Evolutionary conservation across 192 early-diverging fungal species (phyloP).

Genomic region (Mortierella hygrophila): DNA sequence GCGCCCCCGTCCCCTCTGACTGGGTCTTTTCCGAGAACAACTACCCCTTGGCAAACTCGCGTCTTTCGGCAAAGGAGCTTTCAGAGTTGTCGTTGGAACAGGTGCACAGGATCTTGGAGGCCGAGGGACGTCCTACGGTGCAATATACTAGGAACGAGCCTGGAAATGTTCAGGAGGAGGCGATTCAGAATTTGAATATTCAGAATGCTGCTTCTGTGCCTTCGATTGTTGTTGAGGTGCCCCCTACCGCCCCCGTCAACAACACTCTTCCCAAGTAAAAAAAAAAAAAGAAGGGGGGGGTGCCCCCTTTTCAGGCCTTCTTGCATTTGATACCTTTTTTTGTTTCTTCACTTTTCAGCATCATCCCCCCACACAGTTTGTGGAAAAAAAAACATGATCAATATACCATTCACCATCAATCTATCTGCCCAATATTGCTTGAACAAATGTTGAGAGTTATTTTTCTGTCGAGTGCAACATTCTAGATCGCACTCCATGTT

Average conservation of each 20-base stretch:
- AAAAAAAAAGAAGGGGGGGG: too few relatives aligned
- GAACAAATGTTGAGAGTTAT: too few relatives aligned
- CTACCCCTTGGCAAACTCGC: conserved; percentile 41
- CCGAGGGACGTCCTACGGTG: conserved; percentile 1
- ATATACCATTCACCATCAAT: too few relatives aligned
- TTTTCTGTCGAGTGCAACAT: too few relatives aligned
- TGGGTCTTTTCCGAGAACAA: conserved; percentile 59
- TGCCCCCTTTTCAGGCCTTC: too few relatives aligned
- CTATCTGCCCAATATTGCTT: too few relatives aligned
- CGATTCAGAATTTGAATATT: not conserved
- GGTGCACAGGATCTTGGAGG: conserved; percentile 47
- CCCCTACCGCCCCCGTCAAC: not conserved
- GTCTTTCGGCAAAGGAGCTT: conserved; percentile 51
- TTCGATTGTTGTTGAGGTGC: not conserved
- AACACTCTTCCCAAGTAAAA: not conserved
- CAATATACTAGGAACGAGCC: conserved; percentile 25
- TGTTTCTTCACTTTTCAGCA: not conserved
- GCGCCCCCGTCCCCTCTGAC: conserved; percentile 27
- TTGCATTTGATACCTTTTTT: not conserved
- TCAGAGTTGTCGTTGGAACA: conserved; percentile 41
- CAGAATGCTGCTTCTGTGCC: not conserved
- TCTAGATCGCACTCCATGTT: too few relatives aligned
- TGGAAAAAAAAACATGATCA: not conserved
- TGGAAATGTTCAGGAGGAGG: conserved; percentile 18
- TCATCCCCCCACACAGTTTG: not conserved